Evolutionary conservation across 1,139 yeast species (phyloP).

Genomic region (Geotrichum macrosporum): DNA sequence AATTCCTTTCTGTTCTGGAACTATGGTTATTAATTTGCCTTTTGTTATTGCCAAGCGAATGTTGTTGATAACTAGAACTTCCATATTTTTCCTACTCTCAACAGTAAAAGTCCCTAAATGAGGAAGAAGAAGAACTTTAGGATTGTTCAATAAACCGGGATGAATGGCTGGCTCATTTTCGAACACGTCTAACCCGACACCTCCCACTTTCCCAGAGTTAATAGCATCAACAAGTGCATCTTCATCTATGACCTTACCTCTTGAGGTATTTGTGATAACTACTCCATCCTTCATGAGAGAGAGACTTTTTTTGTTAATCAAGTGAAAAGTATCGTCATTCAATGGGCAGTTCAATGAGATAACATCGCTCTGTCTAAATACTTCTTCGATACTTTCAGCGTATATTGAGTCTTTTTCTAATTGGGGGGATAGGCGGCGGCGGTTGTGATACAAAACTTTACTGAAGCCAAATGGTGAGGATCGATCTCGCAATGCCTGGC

Average conservation of each 20-base stretch:
- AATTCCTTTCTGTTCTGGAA: constrained; percentile 36
- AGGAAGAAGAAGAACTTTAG: constrained; percentile 55
- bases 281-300: constrained; percentile 64
- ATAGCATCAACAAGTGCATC: constrained; percentile 65
- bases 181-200: constrained; percentile 80
- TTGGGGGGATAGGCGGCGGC: constrained; percentile 51
- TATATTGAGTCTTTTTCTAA: constrained; percentile 52
- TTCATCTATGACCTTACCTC: constrained; percentile 73
- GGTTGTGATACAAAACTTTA: constrained; percentile 60
- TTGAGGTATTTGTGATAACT: constrained; percentile 57
- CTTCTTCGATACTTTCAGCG: constrained; percentile 50
- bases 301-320: constrained; percentile 51
- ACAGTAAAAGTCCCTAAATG: constrained; percentile 62
- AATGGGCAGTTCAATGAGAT: constrained; percentile 63
- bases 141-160: constrained; percentile 36
- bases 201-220: constrained; percentile 58
- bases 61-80: constrained; percentile 49
- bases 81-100: constrained; percentile 57
- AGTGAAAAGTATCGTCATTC: constrained; percentile 48
- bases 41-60: constrained; percentile 44
- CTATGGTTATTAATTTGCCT: constrained; percentile 54
- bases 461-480: constrained; percentile 59
- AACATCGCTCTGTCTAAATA: constrained; percentile 54
- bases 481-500: constrained; percentile 66
- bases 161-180: constrained; percentile 66